Base-by-base conservation (phyloP, 495 filamentous ascomycete genomes). In the Penicillium canescens region DNA sequence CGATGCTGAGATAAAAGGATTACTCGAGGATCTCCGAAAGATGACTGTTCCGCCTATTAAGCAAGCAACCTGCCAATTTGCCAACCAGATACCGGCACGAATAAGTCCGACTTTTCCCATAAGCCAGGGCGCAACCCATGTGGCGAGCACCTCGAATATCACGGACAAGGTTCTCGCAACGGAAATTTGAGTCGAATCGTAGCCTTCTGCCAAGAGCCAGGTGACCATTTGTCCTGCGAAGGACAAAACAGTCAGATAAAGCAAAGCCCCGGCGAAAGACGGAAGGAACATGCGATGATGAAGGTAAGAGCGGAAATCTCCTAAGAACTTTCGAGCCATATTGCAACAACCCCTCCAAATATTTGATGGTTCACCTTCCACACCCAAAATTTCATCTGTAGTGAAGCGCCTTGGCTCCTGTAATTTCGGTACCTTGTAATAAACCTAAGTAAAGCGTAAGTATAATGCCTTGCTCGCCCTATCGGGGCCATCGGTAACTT, bases 1-100 rank as follows among this genome's bases (percentile, higher is more conserved):
- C 6, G 46, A 55, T 0, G 71, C 71, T 0, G 77, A 60, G 0
- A 65, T 24, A 6, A 62, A 49, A 59, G 78, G 54, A 79, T 77
- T 7, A 66, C 48, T 12, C 41, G 46, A 18, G 18, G 1, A 18
- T 71, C 44, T 3, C 67, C 76, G 3, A n/a, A 50, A 50, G 9
- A 50, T 42, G 8, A 36, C 36, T 3, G 34, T 7, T 0, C 48
- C 48, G 34, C 51, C 65, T 2, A 57, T 63, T 0, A 81, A 45
- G 48, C 68, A 77, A 1, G 60, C 23, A 14, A 79, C 62, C 52
- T 85, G 81, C 77, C 78, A 84, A 41, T 63, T 75, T 11, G 76
- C 49, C 35, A 70, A 73, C 83, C 83, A 85, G 0, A 84, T 57
- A 5, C 82, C 84, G 0, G 72, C 66, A 3, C 83, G 56, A 0